These are phyloP conservation scores for Groenewaldozyma salmanticensis DNA, from an alignment of 805 yeast genomes.

Conservation along the genomic window DNA sequence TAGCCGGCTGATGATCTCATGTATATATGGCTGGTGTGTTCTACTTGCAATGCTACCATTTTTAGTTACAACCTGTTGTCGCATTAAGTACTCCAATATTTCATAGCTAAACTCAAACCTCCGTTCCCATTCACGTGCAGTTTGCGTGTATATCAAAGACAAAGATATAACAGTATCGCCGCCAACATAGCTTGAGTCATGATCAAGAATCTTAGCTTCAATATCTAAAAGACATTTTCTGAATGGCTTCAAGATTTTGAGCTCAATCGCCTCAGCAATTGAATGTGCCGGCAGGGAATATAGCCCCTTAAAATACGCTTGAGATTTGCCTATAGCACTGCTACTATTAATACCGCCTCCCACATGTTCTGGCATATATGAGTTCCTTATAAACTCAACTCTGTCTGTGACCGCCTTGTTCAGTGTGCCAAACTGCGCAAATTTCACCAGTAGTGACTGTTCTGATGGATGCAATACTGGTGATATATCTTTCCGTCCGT, in stretches of 20 bases:
- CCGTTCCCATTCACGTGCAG: constrained; percentile 15
- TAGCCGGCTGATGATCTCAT: constrained; percentile 9
- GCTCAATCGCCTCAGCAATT: constrained; percentile 5
- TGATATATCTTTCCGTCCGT: too few relatives aligned
- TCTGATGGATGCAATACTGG: constrained; percentile 18
- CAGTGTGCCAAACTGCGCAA: constrained; percentile 13
- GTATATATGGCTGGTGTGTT: not conserved
- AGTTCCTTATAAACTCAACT: constrained; percentile 6
- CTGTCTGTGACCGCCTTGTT: constrained; percentile 7
- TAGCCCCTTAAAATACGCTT: constrained; percentile 5
- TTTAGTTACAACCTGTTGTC: too few relatives aligned
- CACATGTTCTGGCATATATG: constrained; percentile 5
- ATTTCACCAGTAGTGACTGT: constrained; percentile 10
- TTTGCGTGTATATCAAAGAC: constrained; percentile 10
- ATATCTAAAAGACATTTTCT: constrained; percentile 8
- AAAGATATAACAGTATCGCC: constrained; percentile 12
- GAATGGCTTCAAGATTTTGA: constrained; percentile 8
- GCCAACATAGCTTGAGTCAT: constrained; percentile 14
- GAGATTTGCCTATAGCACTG: not conserved
- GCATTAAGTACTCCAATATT: constrained; percentile 9
- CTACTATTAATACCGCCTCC: not conserved
- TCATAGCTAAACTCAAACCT: constrained; percentile 10
- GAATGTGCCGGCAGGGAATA: constrained; percentile 10
- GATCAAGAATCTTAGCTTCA: constrained; percentile 12
- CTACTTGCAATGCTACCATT: too few relatives aligned